Evolutionary conservation across 1,284 basidiomycete genomes (phyloP).

Genomic region (Phlebopus sp.): DNA sequence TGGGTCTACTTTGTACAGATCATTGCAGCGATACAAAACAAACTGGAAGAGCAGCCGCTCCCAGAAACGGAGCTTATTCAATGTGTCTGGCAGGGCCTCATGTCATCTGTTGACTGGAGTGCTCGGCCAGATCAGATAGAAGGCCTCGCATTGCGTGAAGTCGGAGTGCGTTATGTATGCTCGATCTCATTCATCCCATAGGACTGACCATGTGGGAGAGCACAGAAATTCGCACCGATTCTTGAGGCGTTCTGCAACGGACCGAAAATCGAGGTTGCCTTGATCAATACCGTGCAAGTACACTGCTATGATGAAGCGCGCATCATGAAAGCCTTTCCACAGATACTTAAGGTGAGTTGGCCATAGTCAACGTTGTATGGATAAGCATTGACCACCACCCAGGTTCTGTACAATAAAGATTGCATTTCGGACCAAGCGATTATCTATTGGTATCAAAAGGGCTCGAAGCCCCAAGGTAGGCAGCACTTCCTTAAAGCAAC

Average conservation of each 20-base stretch:
- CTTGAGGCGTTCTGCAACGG: constrained; percentile 86
- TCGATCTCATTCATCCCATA: not conserved
- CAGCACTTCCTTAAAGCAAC: constrained; percentile 92
- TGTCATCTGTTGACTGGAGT: constrained; percentile 84
- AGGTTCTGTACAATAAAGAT: constrained; percentile 94
- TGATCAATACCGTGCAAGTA: constrained; percentile 92
- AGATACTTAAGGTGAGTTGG: constrained; percentile 77
- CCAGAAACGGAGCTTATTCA: constrained; percentile 82
- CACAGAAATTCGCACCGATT: constrained; percentile 77
- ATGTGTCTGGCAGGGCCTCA: constrained; percentile 90
- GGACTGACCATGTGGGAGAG: constrained; percentile 3
- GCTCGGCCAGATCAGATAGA: constrained; percentile 89
- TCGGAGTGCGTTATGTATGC: constrained; percentile 53
- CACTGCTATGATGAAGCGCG: constrained; percentile 95
- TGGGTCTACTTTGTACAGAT: constrained; percentile 48
- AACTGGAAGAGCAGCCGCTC: constrained; percentile 67
- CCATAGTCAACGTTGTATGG: constrained; percentile 1
- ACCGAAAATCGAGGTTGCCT: constrained; percentile 85
- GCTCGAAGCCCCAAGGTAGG: constrained; percentile 90
- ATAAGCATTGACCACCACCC: constrained; percentile 3
- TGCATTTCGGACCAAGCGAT: constrained; percentile 94
- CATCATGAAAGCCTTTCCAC: constrained; percentile 90
- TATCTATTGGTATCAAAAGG: constrained; percentile 97
- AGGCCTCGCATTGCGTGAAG: constrained; percentile 78
- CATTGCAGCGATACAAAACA: constrained; percentile 65